These are phyloP conservation scores for Scedosporium aurantiacum DNA, from an alignment of 2,329 filamentous ascomycete species.

Conservation along the genomic window DNA sequence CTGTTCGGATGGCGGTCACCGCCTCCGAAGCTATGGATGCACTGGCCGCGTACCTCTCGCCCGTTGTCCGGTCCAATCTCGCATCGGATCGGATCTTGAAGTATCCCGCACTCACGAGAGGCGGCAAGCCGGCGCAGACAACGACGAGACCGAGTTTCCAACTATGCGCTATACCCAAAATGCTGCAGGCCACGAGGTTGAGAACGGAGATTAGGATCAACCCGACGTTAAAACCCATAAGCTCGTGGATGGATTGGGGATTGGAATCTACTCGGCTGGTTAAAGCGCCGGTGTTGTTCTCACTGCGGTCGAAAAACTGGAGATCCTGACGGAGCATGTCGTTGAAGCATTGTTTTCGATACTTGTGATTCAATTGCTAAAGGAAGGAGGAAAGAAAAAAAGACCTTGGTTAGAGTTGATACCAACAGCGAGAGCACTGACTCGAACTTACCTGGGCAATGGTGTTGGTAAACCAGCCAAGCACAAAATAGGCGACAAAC, in stretches of 20 bases:
- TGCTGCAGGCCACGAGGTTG: slow-evolving; percentile 32
- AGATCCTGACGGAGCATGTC: slow-evolving; percentile 46
- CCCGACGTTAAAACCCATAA: slow-evolving; percentile 36
- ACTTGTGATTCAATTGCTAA: slow-evolving; percentile 11
- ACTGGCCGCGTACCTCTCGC: slow-evolving; percentile 32
- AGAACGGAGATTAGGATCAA: slow-evolving; percentile 34
- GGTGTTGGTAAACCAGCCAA: slow-evolving; percentile 25
- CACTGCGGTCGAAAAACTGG: slow-evolving; percentile 28
- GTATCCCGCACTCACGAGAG: slow-evolving; percentile 33
- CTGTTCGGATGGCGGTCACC: slow-evolving; percentile 35
- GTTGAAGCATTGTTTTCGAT: slow-evolving; percentile 31
- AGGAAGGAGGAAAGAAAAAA: not conserved
- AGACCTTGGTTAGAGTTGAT: too few relatives aligned
- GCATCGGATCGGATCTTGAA: slow-evolving; percentile 36
- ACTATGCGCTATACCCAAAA: slow-evolving; percentile 32
- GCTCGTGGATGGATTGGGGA: slow-evolving; percentile 27
- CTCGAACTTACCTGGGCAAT: slow-evolving; percentile 24
- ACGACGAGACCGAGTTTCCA: slow-evolving; percentile 41
- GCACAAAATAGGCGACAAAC: slow-evolving; percentile 28
- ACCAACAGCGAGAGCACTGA: slow-evolving; percentile 9
- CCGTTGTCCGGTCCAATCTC: slow-evolving; percentile 32
- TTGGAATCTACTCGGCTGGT: slow-evolving; percentile 19
- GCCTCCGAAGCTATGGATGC: slow-evolving; percentile 39
- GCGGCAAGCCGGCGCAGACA: slow-evolving; percentile 32
- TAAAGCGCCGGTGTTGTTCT: slow-evolving; percentile 26